Base-by-base conservation (phyloP, 805 yeast species). In the Priceomyces medius region DNA sequence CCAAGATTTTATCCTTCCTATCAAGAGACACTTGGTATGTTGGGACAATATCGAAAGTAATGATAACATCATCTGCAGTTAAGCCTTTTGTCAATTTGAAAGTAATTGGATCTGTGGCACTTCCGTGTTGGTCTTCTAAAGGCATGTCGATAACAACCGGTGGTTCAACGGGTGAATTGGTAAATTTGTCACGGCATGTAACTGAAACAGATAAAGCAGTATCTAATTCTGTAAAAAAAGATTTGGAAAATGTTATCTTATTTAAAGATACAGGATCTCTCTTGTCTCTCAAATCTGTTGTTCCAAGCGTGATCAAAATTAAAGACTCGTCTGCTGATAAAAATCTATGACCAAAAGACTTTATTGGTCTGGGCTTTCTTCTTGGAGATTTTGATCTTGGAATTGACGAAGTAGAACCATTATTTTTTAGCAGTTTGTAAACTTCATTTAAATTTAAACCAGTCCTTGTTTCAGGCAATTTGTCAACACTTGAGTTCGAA, bases 1-100 rank as follows among this genome's bases (percentile, higher is more conserved):
- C 98, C 26, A 90, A 66, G 19, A 82, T 40, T 16, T 53, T 49
- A 10, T 44, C 49, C 23, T 45, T 43, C 18, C 41, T 44, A 18
- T 40, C 37, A 32, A 55, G 58, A 13, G 66, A 63, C 40, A 73
- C 74, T 35, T 81, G 84, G 61, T 88, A 89, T 0, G 97, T 88
- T 18, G 97, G 96, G 13, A 90, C 88, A 42, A 90, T 76, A 61
- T 91, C 98, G 63, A 91, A 91, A 28, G 80, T 78, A 27, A 91
- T 60, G 3, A 76, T 59, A 10, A 83, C 76, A 39, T 82, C 78
- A 27, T 74, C 63, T 10, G 79, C 77, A 23, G 67, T 66, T 29
- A 68, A 61, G 23, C 58, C 50, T 39, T 75, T 63, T 6, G 65
- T 62, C 43, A 84, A 74, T 46, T 81, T 81, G 64, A 91, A 88